Percentiles rank a stretch among this genome's conserved stretches.
Conservation (phyloP, 306 rosid genomes). For the Castanospermum australe region DNA sequence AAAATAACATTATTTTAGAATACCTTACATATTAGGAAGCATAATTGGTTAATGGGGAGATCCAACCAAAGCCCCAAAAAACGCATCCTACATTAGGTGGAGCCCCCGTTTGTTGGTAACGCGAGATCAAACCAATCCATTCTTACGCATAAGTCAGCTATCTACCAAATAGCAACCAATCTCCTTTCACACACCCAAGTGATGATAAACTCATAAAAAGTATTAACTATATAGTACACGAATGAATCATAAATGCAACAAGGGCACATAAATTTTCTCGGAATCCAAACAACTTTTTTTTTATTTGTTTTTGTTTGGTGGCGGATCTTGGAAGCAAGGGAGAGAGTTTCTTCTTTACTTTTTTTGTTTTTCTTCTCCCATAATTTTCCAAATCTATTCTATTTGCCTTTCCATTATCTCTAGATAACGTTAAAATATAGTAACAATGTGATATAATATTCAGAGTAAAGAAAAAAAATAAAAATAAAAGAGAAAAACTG, state of each 20-base stretch:
- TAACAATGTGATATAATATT: slow-evolving; percentile 44
- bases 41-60: background rate
- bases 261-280: slow-evolving; percentile 29
- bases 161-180: slow-evolving; percentile 57
- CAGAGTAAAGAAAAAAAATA: slow-evolving; percentile 3
- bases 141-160: slow-evolving; percentile 30
- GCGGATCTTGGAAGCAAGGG: background rate
- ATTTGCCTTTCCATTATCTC: slow-evolving; percentile 57
- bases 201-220: background rate
- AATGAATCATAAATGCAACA: slow-evolving; percentile 27
- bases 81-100: slow-evolving; percentile 14
- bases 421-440: slow-evolving; percentile 52
- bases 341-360: background rate
- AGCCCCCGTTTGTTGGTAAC: slow-evolving; percentile 41
- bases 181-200: slow-evolving; percentile 40
- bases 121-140: slow-evolving; percentile 25
- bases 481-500: background rate
- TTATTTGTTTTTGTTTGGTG: slow-evolving; percentile 42
- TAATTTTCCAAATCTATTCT: slow-evolving; percentile 27
- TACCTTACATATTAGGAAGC: slow-evolving; percentile 7
- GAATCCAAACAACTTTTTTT: slow-evolving; percentile 54
- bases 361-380: background rate
- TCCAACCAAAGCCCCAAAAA: slow-evolving; percentile 23
- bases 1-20: background rate
- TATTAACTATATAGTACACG: background rate